These are phyloP conservation scores for Magnusiomyces suaveolens DNA, from an alignment of 1,139 yeast genomes.

Conservation along the genomic window DNA sequence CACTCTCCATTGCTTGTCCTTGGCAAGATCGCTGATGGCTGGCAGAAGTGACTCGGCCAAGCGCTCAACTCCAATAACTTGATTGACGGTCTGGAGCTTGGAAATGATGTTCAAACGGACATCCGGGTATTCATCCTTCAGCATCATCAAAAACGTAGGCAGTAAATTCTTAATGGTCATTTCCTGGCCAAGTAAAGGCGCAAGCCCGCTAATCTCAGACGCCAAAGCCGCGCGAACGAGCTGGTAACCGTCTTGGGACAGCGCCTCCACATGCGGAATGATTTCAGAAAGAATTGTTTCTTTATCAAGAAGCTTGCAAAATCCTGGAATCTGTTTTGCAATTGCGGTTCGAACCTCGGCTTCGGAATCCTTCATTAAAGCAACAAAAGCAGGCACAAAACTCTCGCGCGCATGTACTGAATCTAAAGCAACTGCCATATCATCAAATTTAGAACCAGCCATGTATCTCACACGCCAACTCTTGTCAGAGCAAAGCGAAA, in stretches of 20 bases:
- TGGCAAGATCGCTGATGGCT: constrained; percentile 91
- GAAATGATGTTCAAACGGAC: constrained; percentile 91
- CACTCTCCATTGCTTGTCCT: constrained; percentile 96
- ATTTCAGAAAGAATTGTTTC: constrained; percentile 57
- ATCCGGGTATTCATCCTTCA: constrained; percentile 94
- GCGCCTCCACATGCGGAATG: constrained; percentile 72
- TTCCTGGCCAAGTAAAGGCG: constrained; percentile 80
- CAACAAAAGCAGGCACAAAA: constrained; percentile 61
- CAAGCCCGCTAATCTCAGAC: constrained; percentile 72
- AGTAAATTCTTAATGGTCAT: constrained; percentile 71
- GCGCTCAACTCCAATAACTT: constrained; percentile 84
- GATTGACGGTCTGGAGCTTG: constrained; percentile 81
- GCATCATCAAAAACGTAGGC: constrained; percentile 86
- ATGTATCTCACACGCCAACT: constrained; percentile 98
- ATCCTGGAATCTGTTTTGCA: constrained; percentile 83
- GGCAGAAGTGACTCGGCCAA: constrained; percentile 84
- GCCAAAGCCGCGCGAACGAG: constrained; percentile 91
- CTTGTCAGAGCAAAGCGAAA: constrained; percentile 71
- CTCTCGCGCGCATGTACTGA: constrained; percentile 43
- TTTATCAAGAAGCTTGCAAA: constrained; percentile 38
- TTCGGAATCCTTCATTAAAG: constrained; percentile 82
- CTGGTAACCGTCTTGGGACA: constrained; percentile 87
- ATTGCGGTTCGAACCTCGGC: constrained; percentile 94
- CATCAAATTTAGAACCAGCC: constrained; percentile 86
- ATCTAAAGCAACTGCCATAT: constrained; percentile 59